Evolutionary conservation across 352 stramenopile species (phyloP), one percentile per base, ranked within the genome.

Genomic region (Phytophthora quininea): DNA sequence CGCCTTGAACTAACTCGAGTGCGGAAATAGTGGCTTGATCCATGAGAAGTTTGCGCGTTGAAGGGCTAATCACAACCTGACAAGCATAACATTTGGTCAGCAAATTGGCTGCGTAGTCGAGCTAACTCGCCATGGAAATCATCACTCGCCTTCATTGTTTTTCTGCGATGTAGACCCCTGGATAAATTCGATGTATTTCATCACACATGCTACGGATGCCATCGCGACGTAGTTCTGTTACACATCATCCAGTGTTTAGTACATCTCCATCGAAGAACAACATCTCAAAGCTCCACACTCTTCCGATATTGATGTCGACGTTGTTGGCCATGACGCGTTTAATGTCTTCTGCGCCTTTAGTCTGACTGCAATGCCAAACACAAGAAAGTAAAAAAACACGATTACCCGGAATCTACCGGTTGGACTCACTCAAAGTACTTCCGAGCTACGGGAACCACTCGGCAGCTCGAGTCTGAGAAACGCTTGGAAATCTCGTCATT

Each of bases 101-200:
- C 19, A 24, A 24, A 24, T 24, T 24, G 19, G 19, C 19, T 24
- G 19, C 19, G 19, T 24, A 24, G 19, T 24, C 19, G 19, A 24
- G 19, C 19, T 24, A 24, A 24, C 19, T 24, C 19, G 19, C 19
- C 19, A 24, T 24, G 19, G 19, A 24, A 24, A 24, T 24, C 19
- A 24, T 24, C 19, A 24, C 19, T 24, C 19, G 19, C 86, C 84
- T 92, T 92, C 55, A 95, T 85, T 3, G 87, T 92, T 88, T 92
- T 43, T 86, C 71, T 10, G 86, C 89, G n/a, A 96, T 87, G 60
- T 88, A 90, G 5, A 96, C 81, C 9, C 88, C 76, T 96, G 88
- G 37, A 93, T 92, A 52, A 86, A 92, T 64, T 96, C 89, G 33
- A 95, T 74, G 69, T 96, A 96, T 64, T 91, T 84, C 78, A 95